phyloP scores from a whole-genome alignment of 345 rosid species.

The Hypericum androsaemum region DNA sequence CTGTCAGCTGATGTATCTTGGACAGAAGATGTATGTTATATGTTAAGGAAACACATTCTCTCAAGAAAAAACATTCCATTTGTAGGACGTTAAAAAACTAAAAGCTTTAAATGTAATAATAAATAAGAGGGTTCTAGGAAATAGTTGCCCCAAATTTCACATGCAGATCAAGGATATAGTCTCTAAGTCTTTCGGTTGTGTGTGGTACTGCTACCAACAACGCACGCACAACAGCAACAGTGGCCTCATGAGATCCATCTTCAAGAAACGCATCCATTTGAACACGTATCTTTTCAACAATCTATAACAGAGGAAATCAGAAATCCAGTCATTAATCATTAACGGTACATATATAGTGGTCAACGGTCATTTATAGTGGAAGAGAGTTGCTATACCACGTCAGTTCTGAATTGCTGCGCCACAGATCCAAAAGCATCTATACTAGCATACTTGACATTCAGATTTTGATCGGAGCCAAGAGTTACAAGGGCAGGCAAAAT shows the following conservation, averaged over 20 bases:
- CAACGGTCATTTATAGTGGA: neutral
- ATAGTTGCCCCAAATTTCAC: no score
- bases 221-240: conserved; percentile 80
- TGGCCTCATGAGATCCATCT: conserved; percentile 97
- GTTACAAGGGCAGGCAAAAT: conserved; percentile 88
- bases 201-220: conserved; percentile 81
- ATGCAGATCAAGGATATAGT: conserved; percentile 52
- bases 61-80: no score
- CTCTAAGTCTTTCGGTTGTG: conserved; percentile 82
- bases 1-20: conserved; percentile 77
- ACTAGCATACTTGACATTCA: conserved; percentile 84
- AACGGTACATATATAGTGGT: no score
- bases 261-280: conserved; percentile 99
- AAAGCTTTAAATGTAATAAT: no score
- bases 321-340: neutral
- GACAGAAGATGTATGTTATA: conserved; percentile 55
- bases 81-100: no score
- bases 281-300: conserved; percentile 91
- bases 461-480: conserved; percentile 92
- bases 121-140: no score
- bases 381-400: conserved; percentile 41
- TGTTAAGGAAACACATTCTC: conserved; percentile 30
- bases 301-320: conserved; percentile 34
- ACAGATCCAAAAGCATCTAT: conserved; percentile 96
- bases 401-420: conserved; percentile 87